A percentile compares a stretch with the other conserved stretches of the same genome.
Evolutionary conservation across 441 rosid genomes (phyloP).

Genomic region (Manihot esculenta): DNA sequence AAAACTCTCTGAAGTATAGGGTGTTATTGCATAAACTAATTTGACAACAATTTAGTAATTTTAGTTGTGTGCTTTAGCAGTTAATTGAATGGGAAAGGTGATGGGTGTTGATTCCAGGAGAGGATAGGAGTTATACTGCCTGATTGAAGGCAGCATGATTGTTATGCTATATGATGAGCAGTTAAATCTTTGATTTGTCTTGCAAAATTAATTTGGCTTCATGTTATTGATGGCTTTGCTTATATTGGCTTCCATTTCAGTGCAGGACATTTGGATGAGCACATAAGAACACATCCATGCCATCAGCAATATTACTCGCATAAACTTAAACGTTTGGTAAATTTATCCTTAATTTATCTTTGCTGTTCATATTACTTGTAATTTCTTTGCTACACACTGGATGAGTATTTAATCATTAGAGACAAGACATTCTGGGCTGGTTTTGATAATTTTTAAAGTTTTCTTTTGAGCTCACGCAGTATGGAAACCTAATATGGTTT

Average conservation of each 20-base stretch:
- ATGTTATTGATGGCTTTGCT: conserved; percentile 19
- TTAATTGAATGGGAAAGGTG: conserved; percentile 6
- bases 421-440: background rate
- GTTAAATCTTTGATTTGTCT: background rate
- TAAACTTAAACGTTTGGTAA: conserved; percentile 64
- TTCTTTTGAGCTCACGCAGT: background rate
- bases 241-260: conserved; percentile 34
- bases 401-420: background rate
- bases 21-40: background rate
- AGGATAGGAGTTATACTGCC: no score
- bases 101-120: no score
- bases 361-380: conserved; percentile 1
- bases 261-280: conserved; percentile 74
- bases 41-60: background rate
- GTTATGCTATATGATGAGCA: no score
- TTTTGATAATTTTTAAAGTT: background rate
- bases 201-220: background rate
- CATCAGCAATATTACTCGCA: conserved; percentile 66
- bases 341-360: conserved; percentile 12
- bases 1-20: background rate
- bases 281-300: conserved; percentile 40
- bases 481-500: background rate
- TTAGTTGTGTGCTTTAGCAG: background rate
- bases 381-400: background rate
- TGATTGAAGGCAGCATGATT: no score